These are phyloP conservation scores for Rosa hybrid DNA, from an alignment of 331 rosid genomes.

Conservation along the genomic window DNA sequence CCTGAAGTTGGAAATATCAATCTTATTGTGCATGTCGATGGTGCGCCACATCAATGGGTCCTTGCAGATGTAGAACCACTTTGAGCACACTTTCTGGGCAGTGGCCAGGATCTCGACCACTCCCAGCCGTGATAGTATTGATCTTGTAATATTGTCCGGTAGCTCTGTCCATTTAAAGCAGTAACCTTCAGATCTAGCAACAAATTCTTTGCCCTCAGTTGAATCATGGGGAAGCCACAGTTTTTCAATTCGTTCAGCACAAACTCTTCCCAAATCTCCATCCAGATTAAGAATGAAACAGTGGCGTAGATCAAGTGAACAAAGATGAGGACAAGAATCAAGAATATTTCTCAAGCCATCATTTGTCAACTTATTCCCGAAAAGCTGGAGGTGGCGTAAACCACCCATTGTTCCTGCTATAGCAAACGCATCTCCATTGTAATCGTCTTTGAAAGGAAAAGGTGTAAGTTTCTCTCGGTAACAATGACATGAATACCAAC, in stretches of 20 bases:
- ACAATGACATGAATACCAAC: neutral
- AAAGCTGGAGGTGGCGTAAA: conserved; percentile 28
- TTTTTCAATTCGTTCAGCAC: conserved; percentile 22
- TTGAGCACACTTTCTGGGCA: conserved; percentile 27
- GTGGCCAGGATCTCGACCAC: conserved; percentile 16
- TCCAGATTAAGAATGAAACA: conserved; percentile 30
- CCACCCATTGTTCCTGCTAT: conserved; percentile 34
- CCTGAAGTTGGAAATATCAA: neutral
- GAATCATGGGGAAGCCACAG: conserved; percentile 34
- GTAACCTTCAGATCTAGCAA: neutral
- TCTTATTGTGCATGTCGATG: neutral
- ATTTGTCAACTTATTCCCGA: conserved; percentile 33
- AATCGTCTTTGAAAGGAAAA: neutral
- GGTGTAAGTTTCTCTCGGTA: too few species aligned
- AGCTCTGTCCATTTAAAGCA: conserved; percentile 28
- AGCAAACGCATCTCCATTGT: conserved; percentile 29
- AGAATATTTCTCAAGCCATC: conserved; percentile 42
- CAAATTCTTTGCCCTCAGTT: conserved; percentile 16
- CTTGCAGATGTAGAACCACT: conserved; percentile 35
- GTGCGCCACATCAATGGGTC: conserved; percentile 34
- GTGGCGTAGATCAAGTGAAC: conserved; percentile 42
- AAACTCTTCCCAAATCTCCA: conserved; percentile 28
- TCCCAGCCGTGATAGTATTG: conserved; percentile 20
- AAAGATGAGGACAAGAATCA: conserved; percentile 38
- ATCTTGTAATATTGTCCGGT: conserved; percentile 10